phyloP scores from a whole-genome alignment of 2,329 filamentous ascomycete genomes.

The Colletotrichum incanum region DNA sequence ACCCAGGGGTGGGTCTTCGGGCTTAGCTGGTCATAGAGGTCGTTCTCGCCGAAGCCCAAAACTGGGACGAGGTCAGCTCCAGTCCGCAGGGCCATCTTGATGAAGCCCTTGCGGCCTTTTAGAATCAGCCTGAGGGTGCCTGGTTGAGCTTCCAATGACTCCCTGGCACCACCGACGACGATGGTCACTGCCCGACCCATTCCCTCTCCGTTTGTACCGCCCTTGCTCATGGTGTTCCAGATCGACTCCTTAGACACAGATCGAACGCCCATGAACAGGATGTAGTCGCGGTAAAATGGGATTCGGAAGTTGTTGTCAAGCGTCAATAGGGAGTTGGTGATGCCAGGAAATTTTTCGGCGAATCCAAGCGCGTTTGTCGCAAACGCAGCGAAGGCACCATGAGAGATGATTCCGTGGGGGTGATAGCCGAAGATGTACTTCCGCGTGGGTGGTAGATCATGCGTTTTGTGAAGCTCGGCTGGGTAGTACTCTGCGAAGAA shows the following conservation, averaged over 20 bases:
- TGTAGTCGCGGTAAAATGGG: conserved; percentile 94
- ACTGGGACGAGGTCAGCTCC: conserved; percentile 97
- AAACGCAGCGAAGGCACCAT: conserved; percentile 95
- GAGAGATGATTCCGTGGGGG: conserved; percentile 96
- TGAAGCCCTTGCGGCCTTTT: conserved; percentile 88
- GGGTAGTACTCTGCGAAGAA: conserved; percentile 96
- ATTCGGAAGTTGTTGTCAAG: conserved; percentile 97
- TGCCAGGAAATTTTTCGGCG: conserved; percentile 89
- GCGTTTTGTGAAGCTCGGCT: conserved; percentile 87
- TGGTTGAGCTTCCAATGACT: conserved; percentile 91
- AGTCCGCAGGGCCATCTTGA: conserved; percentile 92
- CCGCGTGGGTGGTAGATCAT: conserved; percentile 82
- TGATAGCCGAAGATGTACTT: conserved; percentile 99
- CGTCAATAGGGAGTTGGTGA: conserved; percentile 93
- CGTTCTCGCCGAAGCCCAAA: conserved; percentile 94
- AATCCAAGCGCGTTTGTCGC: conserved; percentile 93
- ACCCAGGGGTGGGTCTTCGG: conserved; percentile 83
- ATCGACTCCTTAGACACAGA: conserved; percentile 95
- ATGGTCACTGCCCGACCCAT: conserved; percentile 98
- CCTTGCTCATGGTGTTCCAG: conserved; percentile 86
- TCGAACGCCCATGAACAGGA: conserved; percentile 88
- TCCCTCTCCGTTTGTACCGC: conserved; percentile 83
- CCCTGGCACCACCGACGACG: conserved; percentile 91
- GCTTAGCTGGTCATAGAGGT: conserved; percentile 92
- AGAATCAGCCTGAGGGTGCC: conserved; percentile 84